Conservation (phyloP, 2,329 filamentous ascomycete species). For the Tolypocladium guangdongense region DNA sequence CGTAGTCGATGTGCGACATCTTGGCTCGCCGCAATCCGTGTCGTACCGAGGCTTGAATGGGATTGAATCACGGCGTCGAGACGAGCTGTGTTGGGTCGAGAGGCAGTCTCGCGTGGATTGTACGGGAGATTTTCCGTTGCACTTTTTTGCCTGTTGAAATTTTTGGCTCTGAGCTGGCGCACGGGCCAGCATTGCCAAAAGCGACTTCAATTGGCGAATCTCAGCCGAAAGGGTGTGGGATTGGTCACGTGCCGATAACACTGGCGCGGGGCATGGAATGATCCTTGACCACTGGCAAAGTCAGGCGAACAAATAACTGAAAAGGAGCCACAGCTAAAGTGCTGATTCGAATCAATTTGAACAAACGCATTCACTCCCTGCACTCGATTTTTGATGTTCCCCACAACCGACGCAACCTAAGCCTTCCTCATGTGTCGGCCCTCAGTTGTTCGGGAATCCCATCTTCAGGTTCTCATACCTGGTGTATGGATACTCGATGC, state of each 20-base stretch:
- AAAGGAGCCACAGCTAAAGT: background rate
- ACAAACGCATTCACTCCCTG: background rate
- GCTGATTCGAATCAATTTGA: no score
- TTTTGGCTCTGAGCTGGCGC: conserved; percentile 12
- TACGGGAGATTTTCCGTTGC: background rate
- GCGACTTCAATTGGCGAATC: background rate
- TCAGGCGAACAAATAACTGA: background rate
- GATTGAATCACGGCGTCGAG: conserved; percentile 2
- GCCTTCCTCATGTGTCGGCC: background rate
- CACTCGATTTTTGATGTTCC: background rate
- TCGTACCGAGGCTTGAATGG: conserved; percentile 3
- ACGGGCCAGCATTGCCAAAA: conserved; percentile 7
- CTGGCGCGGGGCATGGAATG: conserved; percentile 1
- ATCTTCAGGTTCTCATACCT: conserved; percentile 61
- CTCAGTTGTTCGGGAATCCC: conserved; percentile 39
- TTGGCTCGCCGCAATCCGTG: conserved; percentile 18
- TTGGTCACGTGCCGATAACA: conserved; percentile 9
- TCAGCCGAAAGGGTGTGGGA: conserved; percentile 4
- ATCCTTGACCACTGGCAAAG: no score
- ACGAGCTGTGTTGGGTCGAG: conserved; percentile 1
- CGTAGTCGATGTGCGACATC: conserved; percentile 69
- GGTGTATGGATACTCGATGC: conserved; percentile 49
- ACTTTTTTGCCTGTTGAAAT: conserved; percentile 11
- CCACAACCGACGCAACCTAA: background rate
- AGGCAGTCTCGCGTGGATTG: conserved; percentile 1